Percentiles rank a stretch among this genome's conserved stretches.
Conservation (phyloP, 805 yeast genomes). For the Yamadazyma phyllophila region DNA sequence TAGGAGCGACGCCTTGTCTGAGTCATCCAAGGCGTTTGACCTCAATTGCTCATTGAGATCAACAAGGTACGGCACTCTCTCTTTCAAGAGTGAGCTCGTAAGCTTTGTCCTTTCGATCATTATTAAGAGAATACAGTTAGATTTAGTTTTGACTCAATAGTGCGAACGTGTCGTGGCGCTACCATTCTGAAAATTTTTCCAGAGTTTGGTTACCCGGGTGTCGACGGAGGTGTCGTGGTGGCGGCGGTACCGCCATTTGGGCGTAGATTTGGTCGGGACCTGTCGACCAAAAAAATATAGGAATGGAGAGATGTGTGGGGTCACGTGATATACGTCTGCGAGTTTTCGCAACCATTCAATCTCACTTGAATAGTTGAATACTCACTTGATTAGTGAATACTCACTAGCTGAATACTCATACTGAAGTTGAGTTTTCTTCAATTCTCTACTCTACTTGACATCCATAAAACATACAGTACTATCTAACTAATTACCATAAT, state of each 20-base stretch:
- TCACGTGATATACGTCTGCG: neutral
- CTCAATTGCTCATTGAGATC: slow-evolving; percentile 18
- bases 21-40: slow-evolving; percentile 2
- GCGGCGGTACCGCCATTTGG: too few relatives aligned
- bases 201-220: slow-evolving; percentile 3
- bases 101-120: slow-evolving; percentile 7
- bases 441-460: too few relatives aligned
- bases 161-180: neutral
- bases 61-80: slow-evolving; percentile 33
- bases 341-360: too few relatives aligned
- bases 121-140: neutral
- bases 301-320: too few relatives aligned
- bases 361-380: too few relatives aligned
- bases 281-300: too few relatives aligned
- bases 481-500: slow-evolving; percentile 1
- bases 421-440: too few relatives aligned
- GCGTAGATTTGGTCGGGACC: too few relatives aligned
- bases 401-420: too few relatives aligned
- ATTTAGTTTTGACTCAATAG: neutral
- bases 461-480: neutral
- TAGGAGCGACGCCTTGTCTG: slow-evolving; percentile 22
- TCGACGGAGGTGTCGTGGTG: too few relatives aligned
- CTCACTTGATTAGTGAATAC: too few relatives aligned
- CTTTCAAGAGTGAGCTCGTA: slow-evolving; percentile 33
- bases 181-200: slow-evolving; percentile 9